Conservation (phyloP, 352 stramenopile genomes). For the Phytophthora fragariaefolia region DNA sequence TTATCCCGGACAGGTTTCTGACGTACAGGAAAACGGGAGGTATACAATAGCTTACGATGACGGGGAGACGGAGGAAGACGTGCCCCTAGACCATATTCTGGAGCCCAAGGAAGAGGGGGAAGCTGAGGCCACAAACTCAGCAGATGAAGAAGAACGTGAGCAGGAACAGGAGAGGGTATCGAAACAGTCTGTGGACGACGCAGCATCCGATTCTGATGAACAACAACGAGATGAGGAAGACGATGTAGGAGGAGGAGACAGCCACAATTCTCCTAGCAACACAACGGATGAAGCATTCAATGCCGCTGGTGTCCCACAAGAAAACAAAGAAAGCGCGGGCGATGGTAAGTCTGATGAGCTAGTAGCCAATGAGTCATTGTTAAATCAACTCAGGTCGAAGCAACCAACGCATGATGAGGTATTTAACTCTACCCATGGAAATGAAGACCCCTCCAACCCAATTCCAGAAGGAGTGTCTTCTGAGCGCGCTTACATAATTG, state of each 20-base stretch:
- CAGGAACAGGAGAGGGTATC: slow-evolving; percentile 30
- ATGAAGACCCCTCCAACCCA: slow-evolving; percentile 10
- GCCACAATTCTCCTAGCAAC: slow-evolving; percentile 7
- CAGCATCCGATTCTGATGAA: neutral
- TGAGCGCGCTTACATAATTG: slow-evolving; percentile 49
- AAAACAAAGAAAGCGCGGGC: slow-evolving; percentile 8
- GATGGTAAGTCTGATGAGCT: slow-evolving; percentile 1
- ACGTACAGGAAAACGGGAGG: slow-evolving; percentile 63
- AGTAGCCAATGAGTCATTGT: neutral
- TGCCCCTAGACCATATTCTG: slow-evolving; percentile 59
- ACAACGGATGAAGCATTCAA: neutral
- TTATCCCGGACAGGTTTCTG: slow-evolving; percentile 68
- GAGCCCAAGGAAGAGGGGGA: slow-evolving; percentile 35
- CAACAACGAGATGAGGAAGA: slow-evolving; percentile 14
- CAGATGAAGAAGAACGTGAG: neutral
- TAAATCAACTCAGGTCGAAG: neutral
- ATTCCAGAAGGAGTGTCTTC: slow-evolving; percentile 21
- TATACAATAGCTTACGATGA: slow-evolving; percentile 88
- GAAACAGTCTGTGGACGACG: neutral
- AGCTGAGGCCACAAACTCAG: neutral
- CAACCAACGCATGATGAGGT: slow-evolving; percentile 1
- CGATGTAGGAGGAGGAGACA: slow-evolving; percentile 13
- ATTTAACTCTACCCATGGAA: neutral
- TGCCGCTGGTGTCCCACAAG: neutral
- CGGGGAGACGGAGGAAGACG: slow-evolving; percentile 67